These are phyloP conservation scores for Candida patagonica DNA, from an alignment of 805 yeast genomes.

Conservation along the genomic window DNA sequence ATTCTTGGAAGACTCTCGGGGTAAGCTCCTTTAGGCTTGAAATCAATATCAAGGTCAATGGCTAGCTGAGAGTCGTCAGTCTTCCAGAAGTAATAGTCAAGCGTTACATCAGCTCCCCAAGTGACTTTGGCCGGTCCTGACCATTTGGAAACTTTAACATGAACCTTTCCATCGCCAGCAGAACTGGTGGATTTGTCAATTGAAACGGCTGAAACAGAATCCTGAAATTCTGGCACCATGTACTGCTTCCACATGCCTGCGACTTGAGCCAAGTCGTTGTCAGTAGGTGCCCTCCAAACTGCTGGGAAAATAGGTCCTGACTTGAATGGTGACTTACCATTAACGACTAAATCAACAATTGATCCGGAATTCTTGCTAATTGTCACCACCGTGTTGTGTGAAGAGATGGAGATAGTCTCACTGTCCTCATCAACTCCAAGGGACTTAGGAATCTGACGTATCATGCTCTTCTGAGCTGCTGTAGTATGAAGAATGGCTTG, in stretches of 20 bases:
- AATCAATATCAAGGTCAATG: slow-evolving; percentile 8
- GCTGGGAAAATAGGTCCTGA: slow-evolving; percentile 8
- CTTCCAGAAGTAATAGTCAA: slow-evolving; percentile 10
- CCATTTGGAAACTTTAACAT: slow-evolving; percentile 13
- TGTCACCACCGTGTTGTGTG: not conserved
- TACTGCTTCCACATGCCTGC: slow-evolving; percentile 24
- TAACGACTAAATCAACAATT: slow-evolving; percentile 7
- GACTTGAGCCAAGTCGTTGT: slow-evolving; percentile 16
- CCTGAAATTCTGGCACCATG: slow-evolving; percentile 21
- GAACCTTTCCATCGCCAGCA: slow-evolving; percentile 4
- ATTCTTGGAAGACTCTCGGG: slow-evolving; percentile 28
- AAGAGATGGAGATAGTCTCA: not conserved
- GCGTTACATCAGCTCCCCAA: slow-evolving; percentile 22
- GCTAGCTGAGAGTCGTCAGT: slow-evolving; percentile 4
- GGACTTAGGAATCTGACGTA: not conserved
- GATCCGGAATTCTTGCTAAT: slow-evolving; percentile 9
- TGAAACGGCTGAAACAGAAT: slow-evolving; percentile 7
- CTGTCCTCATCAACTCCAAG: not conserved
- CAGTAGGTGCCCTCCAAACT: slow-evolving; percentile 11
- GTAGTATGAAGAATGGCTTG: slow-evolving; percentile 13
- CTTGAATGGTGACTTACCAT: slow-evolving; percentile 6
- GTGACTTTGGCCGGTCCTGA: slow-evolving; percentile 22
- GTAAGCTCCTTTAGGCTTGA: slow-evolving; percentile 13
- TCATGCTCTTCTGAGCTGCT: not conserved
- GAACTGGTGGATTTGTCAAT: not conserved